Evolutionary conservation across 176 grass and related monocot genomes (phyloP).

Genomic region (Neostapfia colusana): DNA sequence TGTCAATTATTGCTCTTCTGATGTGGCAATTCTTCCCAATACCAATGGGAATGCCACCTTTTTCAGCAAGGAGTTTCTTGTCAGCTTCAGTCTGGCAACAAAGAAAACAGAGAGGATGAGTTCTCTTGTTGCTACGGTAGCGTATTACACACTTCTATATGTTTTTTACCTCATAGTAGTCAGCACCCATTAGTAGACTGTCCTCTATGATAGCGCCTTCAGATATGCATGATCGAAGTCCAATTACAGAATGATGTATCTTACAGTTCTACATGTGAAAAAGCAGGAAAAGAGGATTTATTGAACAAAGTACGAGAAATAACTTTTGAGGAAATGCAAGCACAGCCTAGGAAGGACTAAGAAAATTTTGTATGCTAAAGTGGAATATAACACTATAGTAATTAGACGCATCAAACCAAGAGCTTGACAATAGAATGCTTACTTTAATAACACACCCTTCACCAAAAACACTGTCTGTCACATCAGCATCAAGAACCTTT

Average conservation of each 20-base stretch:
- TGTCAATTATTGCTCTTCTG: conserved; percentile 95
- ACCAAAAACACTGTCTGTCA: conserved; percentile 94
- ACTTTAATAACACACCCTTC: conserved; percentile 98
- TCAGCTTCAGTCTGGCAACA: conserved; percentile 72
- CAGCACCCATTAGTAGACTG: conserved; percentile 91
- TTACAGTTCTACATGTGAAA: conserved; percentile 73
- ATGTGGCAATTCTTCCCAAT: conserved; percentile 85
- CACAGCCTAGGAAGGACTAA: conserved; percentile 4
- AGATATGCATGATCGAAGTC: conserved; percentile 92
- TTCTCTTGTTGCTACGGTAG: conserved; percentile 22
- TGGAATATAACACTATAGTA: conserved; percentile 5
- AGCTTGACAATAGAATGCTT: conserved; percentile 29
- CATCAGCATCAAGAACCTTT: conserved; percentile 91
- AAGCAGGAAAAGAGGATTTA: conserved; percentile 1
- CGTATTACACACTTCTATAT: conserved; percentile 20
- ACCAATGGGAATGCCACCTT: conserved; percentile 86
- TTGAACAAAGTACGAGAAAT: conserved; percentile 20
- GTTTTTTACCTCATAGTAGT: conserved; percentile 92
- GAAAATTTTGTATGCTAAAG: background rate
- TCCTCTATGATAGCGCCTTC: conserved; percentile 96
- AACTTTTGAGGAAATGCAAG: conserved; percentile 24
- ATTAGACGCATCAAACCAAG: conserved; percentile 20
- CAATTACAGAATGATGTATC: conserved; percentile 95
- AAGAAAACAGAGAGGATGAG: conserved; percentile 34
- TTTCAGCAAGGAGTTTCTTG: conserved; percentile 64